phyloP scores from a whole-genome alignment of 768 basidiomycete genomes.

The Podaxis pistillaris region DNA sequence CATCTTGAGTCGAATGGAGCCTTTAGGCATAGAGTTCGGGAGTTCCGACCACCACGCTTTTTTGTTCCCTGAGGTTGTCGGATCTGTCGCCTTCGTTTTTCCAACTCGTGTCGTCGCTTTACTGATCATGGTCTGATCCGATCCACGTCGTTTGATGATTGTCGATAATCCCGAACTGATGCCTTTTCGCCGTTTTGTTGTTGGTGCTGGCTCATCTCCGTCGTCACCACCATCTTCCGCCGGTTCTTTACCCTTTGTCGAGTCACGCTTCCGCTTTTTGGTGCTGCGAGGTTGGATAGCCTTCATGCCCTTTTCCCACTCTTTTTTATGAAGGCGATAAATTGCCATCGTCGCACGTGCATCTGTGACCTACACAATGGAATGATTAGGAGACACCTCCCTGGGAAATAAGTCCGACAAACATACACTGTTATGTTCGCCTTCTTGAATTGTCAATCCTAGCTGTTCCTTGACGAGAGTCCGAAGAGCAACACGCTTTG shows the following conservation, averaged over 20 bases:
- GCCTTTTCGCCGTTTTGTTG: slow-evolving; percentile 38
- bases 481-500: slow-evolving; percentile 71
- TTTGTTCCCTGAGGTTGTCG: not conserved
- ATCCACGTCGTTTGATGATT: slow-evolving; percentile 33
- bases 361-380: slow-evolving; percentile 69
- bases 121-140: not conserved
- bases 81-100: not conserved
- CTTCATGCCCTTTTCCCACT: slow-evolving; percentile 63
- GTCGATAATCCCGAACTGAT: slow-evolving; percentile 64
- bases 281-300: slow-evolving; percentile 15
- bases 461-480: slow-evolving; percentile 80
- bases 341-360: slow-evolving; percentile 95
- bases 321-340: slow-evolving; percentile 76
- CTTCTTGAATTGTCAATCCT: slow-evolving; percentile 76
- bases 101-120: not conserved
- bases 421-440: slow-evolving; percentile 88
- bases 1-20: not conserved
- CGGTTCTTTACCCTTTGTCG: not conserved
- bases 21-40: not conserved
- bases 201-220: slow-evolving; percentile 14
- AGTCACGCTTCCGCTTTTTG: slow-evolving; percentile 16
- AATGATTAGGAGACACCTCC: not conserved
- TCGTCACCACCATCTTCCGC: slow-evolving; percentile 17
- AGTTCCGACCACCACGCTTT: slow-evolving; percentile 8
- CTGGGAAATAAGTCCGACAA: not conserved